Evolutionary conservation across 2,329 filamentous ascomycete species (phyloP).

Genomic region (Claviceps quebecensis): DNA sequence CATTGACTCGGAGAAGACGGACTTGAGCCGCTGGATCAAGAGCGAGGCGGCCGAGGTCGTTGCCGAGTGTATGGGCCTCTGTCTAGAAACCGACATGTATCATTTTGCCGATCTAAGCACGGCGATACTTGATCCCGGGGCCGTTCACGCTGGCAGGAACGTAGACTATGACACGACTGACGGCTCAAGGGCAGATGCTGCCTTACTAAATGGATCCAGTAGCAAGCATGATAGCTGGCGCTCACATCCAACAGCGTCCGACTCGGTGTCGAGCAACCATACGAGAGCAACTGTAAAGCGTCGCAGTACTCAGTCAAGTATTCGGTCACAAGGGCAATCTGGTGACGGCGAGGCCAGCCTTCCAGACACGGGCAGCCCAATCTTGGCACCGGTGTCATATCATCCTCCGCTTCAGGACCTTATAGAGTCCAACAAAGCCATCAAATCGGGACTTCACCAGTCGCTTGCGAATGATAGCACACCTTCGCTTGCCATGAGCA

Average conservation of each 20-base stretch:
- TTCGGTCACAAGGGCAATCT: constrained; percentile 34
- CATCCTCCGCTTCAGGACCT: constrained; percentile 46
- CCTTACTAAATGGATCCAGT: constrained; percentile 26
- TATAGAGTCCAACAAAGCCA: constrained; percentile 43
- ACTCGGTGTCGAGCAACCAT: constrained; percentile 26
- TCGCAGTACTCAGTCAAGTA: constrained; percentile 34
- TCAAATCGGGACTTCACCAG: constrained; percentile 41
- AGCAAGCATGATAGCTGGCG: constrained; percentile 33
- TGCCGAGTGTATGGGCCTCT: constrained; percentile 64
- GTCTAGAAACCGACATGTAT: constrained; percentile 18
- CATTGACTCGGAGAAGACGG: constrained; percentile 64
- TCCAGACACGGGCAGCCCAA: constrained; percentile 45
- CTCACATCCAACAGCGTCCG: constrained; percentile 35
- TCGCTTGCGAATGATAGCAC: constrained; percentile 44
- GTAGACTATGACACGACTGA: constrained; percentile 17
- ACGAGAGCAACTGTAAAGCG: constrained; percentile 24
- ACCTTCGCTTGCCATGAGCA: constrained; percentile 36
- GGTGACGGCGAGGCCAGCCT: constrained; percentile 23
- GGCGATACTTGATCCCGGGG: constrained; percentile 6
- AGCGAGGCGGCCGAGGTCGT: constrained; percentile 69
- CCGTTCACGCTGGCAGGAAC: constrained; percentile 10
- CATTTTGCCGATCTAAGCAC: constrained; percentile 11
- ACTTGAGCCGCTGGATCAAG: constrained; percentile 65
- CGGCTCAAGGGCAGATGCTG: constrained; percentile 21
- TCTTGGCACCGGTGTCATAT: constrained; percentile 34